phyloP scores from a whole-genome alignment of 116 monocot genomes.

The Cymodocea nodosa region DNA sequence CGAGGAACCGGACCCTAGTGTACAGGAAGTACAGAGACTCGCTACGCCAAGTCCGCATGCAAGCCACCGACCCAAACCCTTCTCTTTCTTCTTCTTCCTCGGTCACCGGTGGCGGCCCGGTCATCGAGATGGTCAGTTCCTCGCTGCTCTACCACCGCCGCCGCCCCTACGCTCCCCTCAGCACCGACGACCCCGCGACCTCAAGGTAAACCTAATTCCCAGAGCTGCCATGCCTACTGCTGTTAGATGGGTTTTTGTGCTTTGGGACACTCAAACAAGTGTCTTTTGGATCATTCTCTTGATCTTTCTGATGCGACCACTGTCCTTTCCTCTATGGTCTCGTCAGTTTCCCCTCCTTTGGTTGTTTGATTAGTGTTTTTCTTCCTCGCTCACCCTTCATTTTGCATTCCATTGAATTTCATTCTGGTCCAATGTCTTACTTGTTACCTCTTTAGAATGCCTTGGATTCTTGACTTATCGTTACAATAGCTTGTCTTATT shows the following conservation, averaged over 20 bases:
- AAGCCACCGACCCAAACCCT: constrained; percentile 5
- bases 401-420: too few relatives aligned
- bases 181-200: constrained; percentile 73
- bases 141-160: constrained; percentile 43
- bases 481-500: too few relatives aligned
- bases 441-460: too few relatives aligned
- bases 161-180: constrained; percentile 70
- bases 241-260: neutral
- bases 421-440: too few relatives aligned
- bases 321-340: too few relatives aligned
- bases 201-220: constrained; percentile 35
- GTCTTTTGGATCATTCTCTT: too few relatives aligned
- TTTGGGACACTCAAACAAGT: too few relatives aligned
- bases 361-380: too few relatives aligned
- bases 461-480: too few relatives aligned
- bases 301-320: too few relatives aligned
- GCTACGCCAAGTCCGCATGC: constrained; percentile 46
- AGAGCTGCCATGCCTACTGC: neutral
- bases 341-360: too few relatives aligned
- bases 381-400: too few relatives aligned
- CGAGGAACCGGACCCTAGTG: constrained; percentile 76
- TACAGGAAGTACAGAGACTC: constrained; percentile 82
- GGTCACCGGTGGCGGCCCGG: constrained; percentile 38
- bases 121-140: constrained; percentile 64
- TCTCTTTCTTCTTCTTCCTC: constrained; percentile 14